Percentiles rank a stretch among this genome's conserved stretches.
Evolutionary conservation across 1,139 yeast genomes (phyloP).

Genomic region (Geotrichum aggregatum): DNA sequence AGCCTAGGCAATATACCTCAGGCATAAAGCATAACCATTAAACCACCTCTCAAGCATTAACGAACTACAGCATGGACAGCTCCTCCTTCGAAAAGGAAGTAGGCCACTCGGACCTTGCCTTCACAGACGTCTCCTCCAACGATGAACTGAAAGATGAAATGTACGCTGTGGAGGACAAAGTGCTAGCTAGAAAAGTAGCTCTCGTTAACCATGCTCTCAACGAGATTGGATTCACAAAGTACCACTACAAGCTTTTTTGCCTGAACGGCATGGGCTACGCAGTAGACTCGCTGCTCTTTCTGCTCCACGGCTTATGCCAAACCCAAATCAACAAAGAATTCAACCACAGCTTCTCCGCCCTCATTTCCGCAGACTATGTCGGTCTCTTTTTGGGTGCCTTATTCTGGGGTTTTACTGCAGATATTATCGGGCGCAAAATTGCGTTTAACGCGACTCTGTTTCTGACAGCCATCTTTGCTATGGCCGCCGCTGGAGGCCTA

Average conservation of each 20-base stretch:
- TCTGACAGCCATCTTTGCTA: constrained; percentile 50
- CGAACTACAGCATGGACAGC: not conserved
- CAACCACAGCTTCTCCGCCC: constrained; percentile 34
- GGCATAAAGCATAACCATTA: not conserved
- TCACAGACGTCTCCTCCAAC: constrained; percentile 9
- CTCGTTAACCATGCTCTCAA: constrained; percentile 35
- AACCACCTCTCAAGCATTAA: not conserved
- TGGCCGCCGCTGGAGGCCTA: constrained; percentile 53
- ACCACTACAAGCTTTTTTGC: constrained; percentile 33
- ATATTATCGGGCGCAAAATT: constrained; percentile 48
- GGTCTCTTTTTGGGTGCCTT: constrained; percentile 57
- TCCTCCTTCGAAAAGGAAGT: constrained; percentile 2
- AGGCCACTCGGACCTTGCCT: not conserved
- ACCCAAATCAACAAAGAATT: constrained; percentile 30
- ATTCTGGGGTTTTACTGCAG: constrained; percentile 50
- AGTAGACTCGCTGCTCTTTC: constrained; percentile 55
- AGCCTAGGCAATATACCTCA: not conserved
- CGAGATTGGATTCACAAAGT: constrained; percentile 33
- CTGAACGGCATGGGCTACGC: constrained; percentile 57
- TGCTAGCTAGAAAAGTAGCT: constrained; percentile 26
- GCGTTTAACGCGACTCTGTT: constrained; percentile 55
- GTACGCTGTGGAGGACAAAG: constrained; percentile 25
- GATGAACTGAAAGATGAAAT: constrained; percentile 17
- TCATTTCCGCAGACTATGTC: constrained; percentile 43
- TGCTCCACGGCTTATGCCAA: constrained; percentile 45